Conservation (phyloP, 306 rosid genomes). For the Medicago ruthenica region DNA sequence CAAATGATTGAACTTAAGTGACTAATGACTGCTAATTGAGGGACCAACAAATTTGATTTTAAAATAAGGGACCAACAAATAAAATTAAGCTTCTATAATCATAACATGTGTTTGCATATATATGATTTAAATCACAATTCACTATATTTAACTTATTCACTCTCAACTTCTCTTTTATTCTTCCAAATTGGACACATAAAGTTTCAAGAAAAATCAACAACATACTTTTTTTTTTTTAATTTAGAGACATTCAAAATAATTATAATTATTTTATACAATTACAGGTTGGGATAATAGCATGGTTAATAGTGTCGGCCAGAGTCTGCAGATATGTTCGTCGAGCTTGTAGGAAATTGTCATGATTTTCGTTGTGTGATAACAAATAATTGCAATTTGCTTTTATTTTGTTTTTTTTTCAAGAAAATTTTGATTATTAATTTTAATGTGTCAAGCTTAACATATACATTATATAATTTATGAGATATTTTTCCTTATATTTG, state of each 20-base stretch:
- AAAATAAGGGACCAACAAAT: no score
- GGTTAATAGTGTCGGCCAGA: constrained; percentile 76
- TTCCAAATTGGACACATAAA: no score
- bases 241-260: constrained; percentile 4
- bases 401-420: no score
- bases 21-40: no score
- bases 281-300: constrained; percentile 83
- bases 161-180: no score
- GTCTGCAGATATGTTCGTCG: constrained; percentile 75
- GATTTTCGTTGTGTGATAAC: constrained; percentile 10
- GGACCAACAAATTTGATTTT: no score
- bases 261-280: background rate
- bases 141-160: no score
- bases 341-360: constrained; percentile 42
- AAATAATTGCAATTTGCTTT: background rate
- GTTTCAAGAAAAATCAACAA: no score
- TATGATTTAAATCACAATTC: no score
- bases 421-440: background rate
- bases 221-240: background rate
- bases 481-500: background rate
- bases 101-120: no score
- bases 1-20: no score
- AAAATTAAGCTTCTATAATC: no score
- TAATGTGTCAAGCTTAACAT: background rate
- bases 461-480: background rate